phyloP scores from a whole-genome alignment of 2,329 filamentous ascomycete genomes.

The Monosporascus cannonballus region DNA sequence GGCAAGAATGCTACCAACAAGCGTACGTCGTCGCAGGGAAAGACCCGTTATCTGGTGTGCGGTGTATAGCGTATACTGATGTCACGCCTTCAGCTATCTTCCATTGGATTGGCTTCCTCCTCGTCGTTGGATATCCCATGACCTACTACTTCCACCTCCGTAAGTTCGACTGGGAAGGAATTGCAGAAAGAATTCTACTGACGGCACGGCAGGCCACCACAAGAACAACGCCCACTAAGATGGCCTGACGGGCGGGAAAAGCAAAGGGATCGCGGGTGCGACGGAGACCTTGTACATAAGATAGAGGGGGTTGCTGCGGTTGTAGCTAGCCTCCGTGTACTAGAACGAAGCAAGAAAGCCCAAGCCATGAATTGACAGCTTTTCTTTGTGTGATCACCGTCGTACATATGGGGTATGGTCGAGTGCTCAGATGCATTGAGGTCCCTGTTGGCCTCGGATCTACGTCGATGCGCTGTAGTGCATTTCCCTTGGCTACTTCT shows the following conservation, averaged over 20 bases:
- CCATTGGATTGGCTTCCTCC: slow-evolving; percentile 73
- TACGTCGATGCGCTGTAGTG: no score
- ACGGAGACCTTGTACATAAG: slow-evolving; percentile 23
- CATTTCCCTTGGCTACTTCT: no score
- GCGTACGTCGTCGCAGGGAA: slow-evolving; percentile 60
- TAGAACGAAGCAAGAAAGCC: slow-evolving; percentile 16
- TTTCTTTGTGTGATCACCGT: no score
- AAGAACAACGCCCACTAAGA: slow-evolving; percentile 98
- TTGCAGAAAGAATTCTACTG: slow-evolving; percentile 4
- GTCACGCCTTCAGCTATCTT: slow-evolving; percentile 61
- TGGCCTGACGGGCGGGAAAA: background rate
- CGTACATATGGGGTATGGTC: no score
- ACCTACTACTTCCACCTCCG: slow-evolving; percentile 99
- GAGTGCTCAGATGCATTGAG: no score
- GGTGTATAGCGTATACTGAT: slow-evolving; percentile 14
- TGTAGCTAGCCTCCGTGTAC: slow-evolving; percentile 17
- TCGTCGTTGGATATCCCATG: slow-evolving; percentile 85
- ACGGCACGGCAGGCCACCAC: slow-evolving; percentile 72
- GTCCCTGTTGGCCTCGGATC: no score
- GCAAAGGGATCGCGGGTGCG: background rate
- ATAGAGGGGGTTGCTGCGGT: slow-evolving; percentile 7
- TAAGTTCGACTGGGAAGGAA: slow-evolving; percentile 45
- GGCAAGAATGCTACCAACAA: slow-evolving; percentile 84
- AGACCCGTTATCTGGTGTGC: background rate
- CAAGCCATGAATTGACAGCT: slow-evolving; percentile 3